Evolutionary conservation across 345 rosid species (phyloP), one percentile per base, ranked within the genome.

Genomic region (Gossypium rotundifolium): DNA sequence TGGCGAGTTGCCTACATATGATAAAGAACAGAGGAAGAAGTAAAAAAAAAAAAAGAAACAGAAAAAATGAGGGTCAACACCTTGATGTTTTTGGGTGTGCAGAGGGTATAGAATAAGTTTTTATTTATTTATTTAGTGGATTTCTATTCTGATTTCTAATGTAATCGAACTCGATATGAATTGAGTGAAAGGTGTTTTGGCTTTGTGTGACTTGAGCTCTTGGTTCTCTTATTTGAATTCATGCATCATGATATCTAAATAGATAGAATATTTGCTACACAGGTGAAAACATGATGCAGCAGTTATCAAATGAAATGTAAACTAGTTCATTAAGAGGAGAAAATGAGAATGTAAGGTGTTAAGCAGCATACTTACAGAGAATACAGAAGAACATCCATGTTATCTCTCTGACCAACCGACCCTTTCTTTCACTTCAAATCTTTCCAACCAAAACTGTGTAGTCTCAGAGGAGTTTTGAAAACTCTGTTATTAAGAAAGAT

Each of bases 1-100:
- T n/a, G 89, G 91, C 91, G 85, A 17, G 75, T 86, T 84, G 90
- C 87, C 91, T 74, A 75, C 71, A 87, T 83, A 82, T 78, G 59
- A 78, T 76, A 51, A 81, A 84, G 78, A 72, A 63, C 58, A 77
- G 44, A 61, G n/a, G 70, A 66, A 65, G 11, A 33, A 68, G 14
- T 9, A 23, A 63, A 57, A 29, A 9, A 40, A 20, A 9, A 42
- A 63, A 57, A n/a, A 9, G 2, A 61, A 66, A 40, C 20, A 57
- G 7, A 65, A 55, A 22, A 62, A 71, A 81, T 82, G 82, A 85
- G 84, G 87, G 74, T 79, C 83, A 85, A 84, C 85, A 85, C 74
- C 70, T 74, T 75, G 64, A 77, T 77, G 75, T 70, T 80, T 78
- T 81, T 59, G 27, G 78, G 83, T 79, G 85, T 87, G 87, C 82